A percentile compares a stretch with the other conserved stretches of the same genome.
These are phyloP conservation scores for Onygenales sp. DNA, from an alignment of 2,329 filamentous ascomycete species.

Conservation along the genomic window DNA sequence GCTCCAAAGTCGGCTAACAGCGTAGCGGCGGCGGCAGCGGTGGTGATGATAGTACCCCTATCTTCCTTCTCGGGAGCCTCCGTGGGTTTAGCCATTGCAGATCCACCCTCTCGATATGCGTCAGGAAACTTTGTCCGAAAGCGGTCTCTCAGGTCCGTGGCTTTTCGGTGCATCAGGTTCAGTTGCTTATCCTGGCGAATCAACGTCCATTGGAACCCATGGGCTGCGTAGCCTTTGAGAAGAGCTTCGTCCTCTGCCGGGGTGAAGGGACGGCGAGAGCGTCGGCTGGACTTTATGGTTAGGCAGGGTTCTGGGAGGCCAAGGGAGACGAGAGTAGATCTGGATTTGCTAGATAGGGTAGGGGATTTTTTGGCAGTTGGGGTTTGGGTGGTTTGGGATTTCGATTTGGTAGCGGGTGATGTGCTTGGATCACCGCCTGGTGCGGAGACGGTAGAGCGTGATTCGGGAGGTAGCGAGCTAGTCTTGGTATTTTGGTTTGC, in stretches of 20 bases:
- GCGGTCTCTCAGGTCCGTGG: slow-evolving; percentile 53
- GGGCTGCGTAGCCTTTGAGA: slow-evolving; percentile 47
- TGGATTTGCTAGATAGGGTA: slow-evolving; percentile 23
- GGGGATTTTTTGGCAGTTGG: slow-evolving; percentile 17
- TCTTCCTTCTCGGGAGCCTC: slow-evolving; percentile 4
- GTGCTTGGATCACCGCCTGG: not conserved
- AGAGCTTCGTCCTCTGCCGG: slow-evolving; percentile 49
- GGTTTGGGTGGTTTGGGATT: slow-evolving; percentile 8
- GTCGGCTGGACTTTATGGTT: slow-evolving; percentile 38
- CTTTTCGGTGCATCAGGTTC: slow-evolving; percentile 41
- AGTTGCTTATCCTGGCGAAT: slow-evolving; percentile 48
- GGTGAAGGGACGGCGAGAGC: slow-evolving; percentile 48
- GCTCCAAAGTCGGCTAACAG: no score
- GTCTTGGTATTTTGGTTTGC: not conserved
- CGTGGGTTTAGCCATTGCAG: slow-evolving; percentile 24
- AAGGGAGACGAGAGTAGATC: slow-evolving; percentile 27
- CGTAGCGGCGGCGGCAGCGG: not conserved
- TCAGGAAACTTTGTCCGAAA: slow-evolving; percentile 52
- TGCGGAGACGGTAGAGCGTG: slow-evolving; percentile 4
- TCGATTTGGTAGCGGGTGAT: not conserved
- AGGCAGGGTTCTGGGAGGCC: slow-evolving; percentile 42
- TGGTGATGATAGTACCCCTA: not conserved
- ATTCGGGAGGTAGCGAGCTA: slow-evolving; percentile 1
- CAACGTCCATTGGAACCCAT: slow-evolving; percentile 51
- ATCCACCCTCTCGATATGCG: slow-evolving; percentile 41